A percentile compares a stretch with the other conserved stretches of the same genome.
Conservation (phyloP, 1,284 basidiomycete species). For the Anthracocystis walkeri region DNA sequence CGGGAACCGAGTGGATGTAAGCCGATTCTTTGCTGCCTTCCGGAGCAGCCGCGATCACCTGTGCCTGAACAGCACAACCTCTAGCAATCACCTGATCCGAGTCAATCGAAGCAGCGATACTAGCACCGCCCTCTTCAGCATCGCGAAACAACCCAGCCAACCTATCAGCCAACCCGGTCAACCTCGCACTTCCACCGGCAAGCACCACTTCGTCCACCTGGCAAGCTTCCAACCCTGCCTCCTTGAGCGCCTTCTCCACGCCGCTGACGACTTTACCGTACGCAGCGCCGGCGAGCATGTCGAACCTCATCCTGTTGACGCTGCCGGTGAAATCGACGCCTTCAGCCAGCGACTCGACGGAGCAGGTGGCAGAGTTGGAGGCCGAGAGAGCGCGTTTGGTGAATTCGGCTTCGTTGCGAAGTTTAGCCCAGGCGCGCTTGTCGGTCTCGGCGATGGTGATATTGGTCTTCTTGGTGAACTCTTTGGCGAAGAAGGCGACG, state of each 20-base stretch:
- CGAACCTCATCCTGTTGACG: slow-evolving; percentile 94
- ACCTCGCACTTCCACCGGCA: slow-evolving; percentile 85
- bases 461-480: slow-evolving; percentile 97
- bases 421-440: slow-evolving; percentile 90
- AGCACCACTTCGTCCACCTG: slow-evolving; percentile 85
- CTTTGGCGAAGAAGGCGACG: slow-evolving; percentile 91
- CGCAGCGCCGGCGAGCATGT: slow-evolving; percentile 82
- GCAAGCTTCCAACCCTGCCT: slow-evolving; percentile 79
- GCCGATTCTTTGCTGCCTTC: slow-evolving; percentile 52
- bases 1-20: slow-evolving; percentile 52
- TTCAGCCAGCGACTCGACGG: slow-evolving; percentile 92
- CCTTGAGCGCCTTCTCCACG: slow-evolving; percentile 76
- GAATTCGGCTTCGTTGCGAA: slow-evolving; percentile 91
- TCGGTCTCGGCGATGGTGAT: slow-evolving; percentile 74
- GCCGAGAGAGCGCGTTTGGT: slow-evolving; percentile 94
- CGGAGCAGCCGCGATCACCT: slow-evolving; percentile 64
- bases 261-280: slow-evolving; percentile 79
- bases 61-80: slow-evolving; percentile 88
- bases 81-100: slow-evolving; percentile 89
- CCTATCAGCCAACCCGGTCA: slow-evolving; percentile 85
- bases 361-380: slow-evolving; percentile 86
- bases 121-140: slow-evolving; percentile 74
- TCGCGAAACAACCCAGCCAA: slow-evolving; percentile 80
- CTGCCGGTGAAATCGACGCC: slow-evolving; percentile 90
- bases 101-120: slow-evolving; percentile 77